Evolutionary conservation across 192 early-diverging fungal species (phyloP).

Genomic region (Coemansia interrupta): DNA sequence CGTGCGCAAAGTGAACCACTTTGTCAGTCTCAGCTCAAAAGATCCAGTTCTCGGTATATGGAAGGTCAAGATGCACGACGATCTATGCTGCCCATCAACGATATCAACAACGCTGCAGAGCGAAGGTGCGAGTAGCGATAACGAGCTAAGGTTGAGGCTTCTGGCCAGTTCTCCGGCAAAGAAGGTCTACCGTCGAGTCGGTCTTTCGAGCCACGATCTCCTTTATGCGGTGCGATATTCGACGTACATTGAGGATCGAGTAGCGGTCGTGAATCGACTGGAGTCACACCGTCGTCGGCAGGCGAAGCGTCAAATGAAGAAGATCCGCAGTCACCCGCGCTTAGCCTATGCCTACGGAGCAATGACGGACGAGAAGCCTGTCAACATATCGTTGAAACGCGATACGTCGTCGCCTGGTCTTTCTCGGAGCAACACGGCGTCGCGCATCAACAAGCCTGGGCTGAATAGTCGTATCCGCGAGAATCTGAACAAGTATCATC

Average conservation of each 20-base stretch:
- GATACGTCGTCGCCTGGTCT: conserved; percentile 11
- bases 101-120: conserved; percentile 18
- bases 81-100: conserved; percentile 35
- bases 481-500: conserved; percentile 23
- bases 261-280: conserved; percentile 27
- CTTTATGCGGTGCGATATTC: conserved; percentile 37
- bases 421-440: conserved; percentile 16
- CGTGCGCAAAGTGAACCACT: conserved; percentile 39
- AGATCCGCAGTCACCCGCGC: background rate
- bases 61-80: conserved; percentile 54
- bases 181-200: conserved; percentile 36
- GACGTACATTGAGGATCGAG: conserved; percentile 35
- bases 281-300: conserved; percentile 24
- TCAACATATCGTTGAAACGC: background rate
- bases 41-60: conserved; percentile 51
- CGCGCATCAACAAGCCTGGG: conserved; percentile 18
- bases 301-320: conserved; percentile 11
- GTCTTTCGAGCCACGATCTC: conserved; percentile 41
- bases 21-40: conserved; percentile 26
- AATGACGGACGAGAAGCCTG: conserved; percentile 3
- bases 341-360: conserved; percentile 14
- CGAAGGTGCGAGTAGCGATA: conserved; percentile 3
- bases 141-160: conserved; percentile 10
- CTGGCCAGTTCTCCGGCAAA: conserved; percentile 30
- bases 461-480: conserved; percentile 33